phyloP scores from a whole-genome alignment of 2,329 filamentous ascomycete species.

The Parastagonospora avenae region DNA sequence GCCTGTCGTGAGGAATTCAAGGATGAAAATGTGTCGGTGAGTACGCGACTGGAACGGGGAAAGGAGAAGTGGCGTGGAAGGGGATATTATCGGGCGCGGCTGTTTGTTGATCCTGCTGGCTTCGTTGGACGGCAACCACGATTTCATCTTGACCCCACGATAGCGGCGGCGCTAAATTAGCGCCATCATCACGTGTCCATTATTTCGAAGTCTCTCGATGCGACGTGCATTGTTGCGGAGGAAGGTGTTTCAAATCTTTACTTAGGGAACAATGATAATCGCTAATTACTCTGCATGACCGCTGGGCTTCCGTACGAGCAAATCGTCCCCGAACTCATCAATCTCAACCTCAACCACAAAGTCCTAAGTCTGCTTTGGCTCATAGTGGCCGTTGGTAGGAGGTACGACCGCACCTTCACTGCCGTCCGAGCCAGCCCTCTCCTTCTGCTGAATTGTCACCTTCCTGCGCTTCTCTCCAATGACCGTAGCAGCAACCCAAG shows the following conservation, averaged over 20 bases:
- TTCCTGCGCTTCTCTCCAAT: conserved; percentile 34
- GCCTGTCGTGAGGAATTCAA: conserved; percentile 1
- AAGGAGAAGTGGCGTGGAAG: conserved; percentile 6
- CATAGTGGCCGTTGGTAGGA: conserved; percentile 22
- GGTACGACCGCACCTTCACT: background rate
- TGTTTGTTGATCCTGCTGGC: conserved; percentile 34
- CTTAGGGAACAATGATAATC: background rate
- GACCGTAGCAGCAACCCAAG: conserved; percentile 35
- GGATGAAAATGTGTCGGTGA: conserved; percentile 6
- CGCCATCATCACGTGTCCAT: conserved; percentile 4
- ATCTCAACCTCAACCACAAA: background rate
- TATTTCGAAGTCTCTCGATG: background rate
- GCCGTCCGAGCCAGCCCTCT: background rate
- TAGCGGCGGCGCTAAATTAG: conserved; percentile 8
- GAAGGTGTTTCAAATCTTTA: background rate
- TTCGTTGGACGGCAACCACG: conserved; percentile 14
- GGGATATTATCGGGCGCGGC: conserved; percentile 13
- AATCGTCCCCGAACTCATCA: background rate
- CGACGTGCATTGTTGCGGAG: too few relatives aligned
- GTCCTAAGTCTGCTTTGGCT: conserved; percentile 16
- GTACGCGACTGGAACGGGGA: conserved; percentile 11
- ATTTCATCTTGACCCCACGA: conserved; percentile 26
- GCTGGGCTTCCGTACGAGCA: background rate
- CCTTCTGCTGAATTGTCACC: conserved; percentile 6
- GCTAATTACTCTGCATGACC: background rate